Percentiles rank a stretch among this genome's conserved stretches.
Conservation (phyloP, 2,329 filamentous ascomycete genomes). For the Fusarium luffae region DNA sequence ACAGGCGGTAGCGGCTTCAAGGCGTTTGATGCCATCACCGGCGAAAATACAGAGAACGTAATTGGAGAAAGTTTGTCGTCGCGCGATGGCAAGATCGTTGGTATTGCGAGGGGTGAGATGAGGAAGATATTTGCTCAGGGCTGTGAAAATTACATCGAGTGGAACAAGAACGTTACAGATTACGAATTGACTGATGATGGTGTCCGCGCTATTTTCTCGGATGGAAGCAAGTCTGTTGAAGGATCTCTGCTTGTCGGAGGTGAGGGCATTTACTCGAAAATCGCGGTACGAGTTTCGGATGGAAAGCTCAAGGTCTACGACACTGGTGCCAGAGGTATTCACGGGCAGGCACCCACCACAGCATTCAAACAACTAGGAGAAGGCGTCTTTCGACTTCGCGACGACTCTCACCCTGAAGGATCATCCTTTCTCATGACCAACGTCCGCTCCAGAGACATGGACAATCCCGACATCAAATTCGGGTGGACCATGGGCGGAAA, state of each 20-base stretch:
- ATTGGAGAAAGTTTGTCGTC: conserved; percentile 56
- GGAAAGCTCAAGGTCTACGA: conserved; percentile 71
- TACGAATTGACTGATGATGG: conserved; percentile 67
- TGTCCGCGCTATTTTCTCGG: conserved; percentile 68
- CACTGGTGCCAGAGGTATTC: conserved; percentile 71
- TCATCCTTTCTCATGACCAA: conserved; percentile 70
- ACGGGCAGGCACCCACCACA: conserved; percentile 71
- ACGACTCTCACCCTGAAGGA: conserved; percentile 59
- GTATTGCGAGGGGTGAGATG: conserved; percentile 73
- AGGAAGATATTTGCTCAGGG: conserved; percentile 67
- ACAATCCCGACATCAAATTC: conserved; percentile 66
- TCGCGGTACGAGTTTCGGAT: conserved; percentile 68
- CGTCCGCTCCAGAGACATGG: conserved; percentile 68
- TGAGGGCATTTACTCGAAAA: conserved; percentile 70
- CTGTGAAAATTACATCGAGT: conserved; percentile 65
- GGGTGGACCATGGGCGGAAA: conserved; percentile 72
- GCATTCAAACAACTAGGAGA: conserved; percentile 72
- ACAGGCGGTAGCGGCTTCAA: conserved; percentile 67
- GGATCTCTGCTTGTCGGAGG: conserved; percentile 70
- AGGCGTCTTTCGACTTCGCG: conserved; percentile 68
- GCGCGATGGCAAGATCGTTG: conserved; percentile 68
- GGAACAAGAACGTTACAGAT: conserved; percentile 65
- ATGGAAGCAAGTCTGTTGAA: conserved; percentile 68
- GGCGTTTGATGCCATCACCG: conserved; percentile 64
- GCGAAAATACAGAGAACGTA: conserved; percentile 53